These are phyloP conservation scores for Ascoidea asiatica DNA, from an alignment of 805 yeast genomes.

Conservation along the genomic window DNA sequence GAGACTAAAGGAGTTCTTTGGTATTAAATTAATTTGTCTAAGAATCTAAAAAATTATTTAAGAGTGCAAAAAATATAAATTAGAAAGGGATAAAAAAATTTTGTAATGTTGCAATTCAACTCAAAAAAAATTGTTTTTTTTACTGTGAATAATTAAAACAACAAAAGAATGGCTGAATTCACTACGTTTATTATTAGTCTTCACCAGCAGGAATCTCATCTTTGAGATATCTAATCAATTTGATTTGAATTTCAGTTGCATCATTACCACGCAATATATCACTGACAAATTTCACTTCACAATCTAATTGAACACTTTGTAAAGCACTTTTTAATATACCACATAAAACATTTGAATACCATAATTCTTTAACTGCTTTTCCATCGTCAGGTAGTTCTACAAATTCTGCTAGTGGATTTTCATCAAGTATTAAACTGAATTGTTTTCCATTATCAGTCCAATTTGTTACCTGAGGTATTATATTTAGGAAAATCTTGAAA, in stretches of 20 bases:
- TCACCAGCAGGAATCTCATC: conserved; percentile 98
- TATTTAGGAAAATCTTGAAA: conserved; percentile 78
- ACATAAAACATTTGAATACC: conserved; percentile 86
- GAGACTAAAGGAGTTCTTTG: too few relatives aligned
- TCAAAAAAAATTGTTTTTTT: too few relatives aligned
- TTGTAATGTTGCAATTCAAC: too few relatives aligned
- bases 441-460: conserved; percentile 70
- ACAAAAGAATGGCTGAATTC: too few relatives aligned
- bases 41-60: too few relatives aligned
- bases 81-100: too few relatives aligned
- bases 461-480: conserved; percentile 59
- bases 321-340: conserved; percentile 87
- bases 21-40: too few relatives aligned
- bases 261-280: conserved; percentile 79
- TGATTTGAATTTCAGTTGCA: conserved; percentile 50
- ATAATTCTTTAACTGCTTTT: conserved; percentile 52
- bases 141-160: too few relatives aligned
- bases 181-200: too few relatives aligned
- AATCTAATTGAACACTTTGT: conserved; percentile 92
- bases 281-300: conserved; percentile 66
- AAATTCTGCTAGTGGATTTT: conserved; percentile 88
- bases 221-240: conserved; percentile 56
- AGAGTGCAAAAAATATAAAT: too few relatives aligned
- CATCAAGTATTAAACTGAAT: conserved; percentile 60
- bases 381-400: conserved; percentile 87